Percentiles rank a stretch among this genome's conserved stretches.
Conservation (phyloP, 495 filamentous ascomycete species). For the Polyplosphaeria fusca region DNA sequence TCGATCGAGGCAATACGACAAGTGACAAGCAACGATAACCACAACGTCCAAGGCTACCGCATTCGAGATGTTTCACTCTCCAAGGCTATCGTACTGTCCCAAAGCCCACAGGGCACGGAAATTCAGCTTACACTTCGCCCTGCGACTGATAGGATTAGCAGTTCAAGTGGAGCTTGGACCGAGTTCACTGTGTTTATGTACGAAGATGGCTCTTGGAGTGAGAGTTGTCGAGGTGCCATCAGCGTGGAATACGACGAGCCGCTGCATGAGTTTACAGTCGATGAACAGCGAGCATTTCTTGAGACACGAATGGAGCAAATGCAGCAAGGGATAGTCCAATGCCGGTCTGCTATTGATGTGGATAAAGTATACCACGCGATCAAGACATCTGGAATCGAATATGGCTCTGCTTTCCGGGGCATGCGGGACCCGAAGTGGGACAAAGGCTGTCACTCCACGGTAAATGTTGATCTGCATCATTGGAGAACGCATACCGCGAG, state of each 20-base stretch:
- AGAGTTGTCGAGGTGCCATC: background rate
- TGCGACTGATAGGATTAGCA: background rate
- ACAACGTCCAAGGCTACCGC: background rate
- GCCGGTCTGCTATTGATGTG: background rate
- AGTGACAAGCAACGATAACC: background rate
- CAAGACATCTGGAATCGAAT: background rate
- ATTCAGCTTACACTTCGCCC: background rate
- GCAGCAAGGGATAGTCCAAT: background rate
- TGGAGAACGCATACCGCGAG: background rate
- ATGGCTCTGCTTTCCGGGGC: slow-evolving; percentile 1
- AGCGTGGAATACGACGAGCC: background rate
- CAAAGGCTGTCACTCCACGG: slow-evolving; percentile 7
- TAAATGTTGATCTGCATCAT: slow-evolving; percentile 3
- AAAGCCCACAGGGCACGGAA: background rate
- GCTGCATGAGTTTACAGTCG: background rate
- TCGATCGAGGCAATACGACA: slow-evolving; percentile 19
- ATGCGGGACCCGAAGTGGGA: slow-evolving; percentile 13
- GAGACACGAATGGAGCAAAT: background rate
- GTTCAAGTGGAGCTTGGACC: background rate
- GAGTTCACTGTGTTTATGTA: background rate
- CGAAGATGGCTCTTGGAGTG: background rate
- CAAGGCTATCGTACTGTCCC: background rate
- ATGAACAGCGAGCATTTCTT: background rate
- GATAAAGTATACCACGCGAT: background rate
- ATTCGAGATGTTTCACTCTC: background rate